Evolutionary conservation across 2,329 filamentous ascomycete species (phyloP), one percentile per base, ranked within the genome.

Genomic region (Neonectria ditissima): DNA sequence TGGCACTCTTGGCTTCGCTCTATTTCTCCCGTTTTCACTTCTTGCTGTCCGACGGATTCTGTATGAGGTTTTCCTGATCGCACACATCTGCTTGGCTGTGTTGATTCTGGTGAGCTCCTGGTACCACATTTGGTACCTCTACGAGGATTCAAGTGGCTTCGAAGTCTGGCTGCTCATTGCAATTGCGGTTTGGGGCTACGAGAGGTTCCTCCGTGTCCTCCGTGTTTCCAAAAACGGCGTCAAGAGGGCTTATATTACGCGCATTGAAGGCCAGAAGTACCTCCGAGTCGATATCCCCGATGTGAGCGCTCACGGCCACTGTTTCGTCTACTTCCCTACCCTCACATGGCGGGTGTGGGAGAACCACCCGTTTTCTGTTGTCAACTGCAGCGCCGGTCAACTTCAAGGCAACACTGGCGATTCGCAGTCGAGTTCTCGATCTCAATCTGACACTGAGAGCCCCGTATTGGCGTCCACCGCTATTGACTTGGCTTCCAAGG

Each of bases 61-160:
- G 13, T 34, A 82, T 66, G 82, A 84, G 68, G 28, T 81, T 0
- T 86, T 86, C 65, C 74, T 86, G 0, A 65, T 79, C 8, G 64
- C 71, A 7, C 83, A 86, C 47, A 78, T 85, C 24, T 53, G 77
- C 3, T 48, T 84, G 0, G 74, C 81, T 0, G 71, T 81, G 3
- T 54, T 85, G 1, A 70, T 78, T 8, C 48, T 86, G 2, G 77
- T 81, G 1, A 81, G 79, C 3, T 78, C 76, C 32, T 84, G 78
- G 73, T 80, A 79, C 39, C 83, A 85, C 56, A 78, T 83, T 48
- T 63, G 72, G 5, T 59, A 73, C 9, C 68, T 74, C 0, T 83
- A 80, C 62, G 54, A 68, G 1, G 72, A 76, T 37, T 69, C 75
- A 5, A 82, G 79, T 71, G 83, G 83, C 1, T 82, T 85, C 55